A percentile compares a stretch with the other conserved stretches of the same genome.
Conservation (phyloP, 257 asterid genomes). For the Jacaranda copaia region DNA sequence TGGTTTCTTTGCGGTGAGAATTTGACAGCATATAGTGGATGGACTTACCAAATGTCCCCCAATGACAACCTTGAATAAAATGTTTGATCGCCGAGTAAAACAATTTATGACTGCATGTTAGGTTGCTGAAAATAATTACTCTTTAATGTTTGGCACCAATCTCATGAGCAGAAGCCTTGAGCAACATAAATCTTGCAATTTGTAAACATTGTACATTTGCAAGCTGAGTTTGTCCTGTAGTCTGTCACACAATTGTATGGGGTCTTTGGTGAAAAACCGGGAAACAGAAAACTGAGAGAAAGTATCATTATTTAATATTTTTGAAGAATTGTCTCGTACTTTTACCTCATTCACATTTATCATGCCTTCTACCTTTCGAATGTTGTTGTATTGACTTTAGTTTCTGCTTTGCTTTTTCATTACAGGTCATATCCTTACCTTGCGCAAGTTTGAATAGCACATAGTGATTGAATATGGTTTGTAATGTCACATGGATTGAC, state of each 20-base stretch:
- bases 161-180: no score
- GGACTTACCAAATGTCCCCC: not conserved
- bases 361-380: conserved; percentile 5
- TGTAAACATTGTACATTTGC: no score
- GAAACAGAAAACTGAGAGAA: no score
- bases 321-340: not conserved
- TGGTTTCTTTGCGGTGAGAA: not conserved
- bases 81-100: no score
- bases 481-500: conserved; percentile 7
- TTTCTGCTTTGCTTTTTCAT: conserved; percentile 36
- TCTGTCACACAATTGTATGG: no score
- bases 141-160: no score
- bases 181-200: no score
- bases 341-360: not conserved
- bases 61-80: not conserved
- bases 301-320: no score
- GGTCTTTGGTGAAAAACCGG: no score
- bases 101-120: no score
- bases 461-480: conserved; percentile 14
- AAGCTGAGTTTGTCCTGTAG: no score
- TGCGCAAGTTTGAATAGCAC: conserved; percentile 8
- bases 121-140: no score
- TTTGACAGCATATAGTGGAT: not conserved
- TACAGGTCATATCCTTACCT: conserved; percentile 97
- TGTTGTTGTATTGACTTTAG: conserved; percentile 22